These are phyloP conservation scores for Chaetoscypha palmicola DNA, from an alignment of 2,329 filamentous ascomycete species.

Conservation along the genomic window DNA sequence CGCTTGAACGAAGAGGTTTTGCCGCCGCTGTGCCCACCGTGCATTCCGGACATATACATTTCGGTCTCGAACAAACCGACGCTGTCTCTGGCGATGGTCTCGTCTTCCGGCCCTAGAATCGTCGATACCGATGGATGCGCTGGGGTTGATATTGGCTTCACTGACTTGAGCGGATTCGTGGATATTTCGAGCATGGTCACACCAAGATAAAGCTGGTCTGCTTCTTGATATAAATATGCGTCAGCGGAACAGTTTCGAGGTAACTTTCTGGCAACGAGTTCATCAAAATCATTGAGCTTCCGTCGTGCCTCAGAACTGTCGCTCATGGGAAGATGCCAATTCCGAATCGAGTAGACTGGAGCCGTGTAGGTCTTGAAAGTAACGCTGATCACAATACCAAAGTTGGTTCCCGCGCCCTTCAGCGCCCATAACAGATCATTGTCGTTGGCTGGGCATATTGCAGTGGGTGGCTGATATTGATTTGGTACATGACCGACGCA, in stretches of 20 bases:
- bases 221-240: constrained; percentile 48
- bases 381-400: constrained; percentile 22
- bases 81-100: constrained; percentile 36
- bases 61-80: constrained; percentile 50
- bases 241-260: constrained; percentile 42
- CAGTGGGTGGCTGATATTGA: constrained; percentile 13
- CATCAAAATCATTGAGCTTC: constrained; percentile 36
- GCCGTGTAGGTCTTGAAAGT: constrained; percentile 18
- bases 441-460: constrained; percentile 17
- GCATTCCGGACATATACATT: constrained; percentile 54
- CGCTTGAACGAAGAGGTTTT: constrained; percentile 61
- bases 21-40: constrained; percentile 47
- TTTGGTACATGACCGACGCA: constrained; percentile 38
- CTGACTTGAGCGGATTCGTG: no score
- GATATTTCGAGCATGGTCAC: constrained; percentile 41
- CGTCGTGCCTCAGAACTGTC: constrained; percentile 28
- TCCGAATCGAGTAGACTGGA: constrained; percentile 18
- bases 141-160: constrained; percentile 10
- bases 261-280: constrained; percentile 35
- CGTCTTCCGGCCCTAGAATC: constrained; percentile 32
- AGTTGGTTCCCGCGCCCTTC: constrained; percentile 23
- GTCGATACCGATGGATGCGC: constrained; percentile 8
- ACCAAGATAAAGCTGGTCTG: constrained; percentile 41
- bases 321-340: constrained; percentile 17
- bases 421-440: constrained; percentile 21